These are phyloP conservation scores for Phtheirospermum japonicum DNA, from an alignment of 257 asterid species.

Conservation along the genomic window DNA sequence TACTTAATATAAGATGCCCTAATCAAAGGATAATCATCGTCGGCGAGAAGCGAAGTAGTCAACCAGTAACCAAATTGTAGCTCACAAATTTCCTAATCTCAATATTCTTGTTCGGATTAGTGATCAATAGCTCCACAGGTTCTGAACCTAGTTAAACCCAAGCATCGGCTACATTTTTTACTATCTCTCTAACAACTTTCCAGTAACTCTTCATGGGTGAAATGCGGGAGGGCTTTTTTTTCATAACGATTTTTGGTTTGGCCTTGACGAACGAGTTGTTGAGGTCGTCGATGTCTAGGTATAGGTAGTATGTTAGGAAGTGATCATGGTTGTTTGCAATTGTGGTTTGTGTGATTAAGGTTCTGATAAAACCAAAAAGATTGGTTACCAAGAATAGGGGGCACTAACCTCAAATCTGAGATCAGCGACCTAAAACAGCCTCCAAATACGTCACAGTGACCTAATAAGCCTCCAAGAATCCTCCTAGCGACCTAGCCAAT, in stretches of 20 bases:
- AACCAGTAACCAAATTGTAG: constrained; percentile 58
- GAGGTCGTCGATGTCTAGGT: constrained; percentile 61
- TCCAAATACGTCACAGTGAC: no score
- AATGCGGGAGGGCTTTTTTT: not conserved
- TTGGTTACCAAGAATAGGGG: no score
- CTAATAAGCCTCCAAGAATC: no score
- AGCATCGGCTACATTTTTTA: constrained; percentile 44
- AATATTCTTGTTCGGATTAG: constrained; percentile 58
- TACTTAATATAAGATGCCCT: constrained; percentile 65
- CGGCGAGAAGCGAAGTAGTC: constrained; percentile 38
- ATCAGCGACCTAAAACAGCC: no score
- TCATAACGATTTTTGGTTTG: constrained; percentile 34
- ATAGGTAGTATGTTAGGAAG: constrained; percentile 60
- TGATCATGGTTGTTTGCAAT: constrained; percentile 66
- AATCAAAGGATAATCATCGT: constrained; percentile 56
- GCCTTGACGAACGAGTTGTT: constrained; percentile 51
- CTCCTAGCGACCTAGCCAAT: no score
- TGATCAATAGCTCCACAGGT: constrained; percentile 46
- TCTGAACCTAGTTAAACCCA: constrained; percentile 34
- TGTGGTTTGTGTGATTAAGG: constrained; percentile 50
- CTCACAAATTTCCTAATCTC: constrained; percentile 51
- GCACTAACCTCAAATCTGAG: no score
- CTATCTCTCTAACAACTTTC: constrained; percentile 49
- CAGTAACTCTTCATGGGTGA: constrained; percentile 72
- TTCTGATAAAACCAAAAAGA: no score